Conservation (phyloP, 1,284 basidiomycete species). For the Trametes versicolor region DNA sequence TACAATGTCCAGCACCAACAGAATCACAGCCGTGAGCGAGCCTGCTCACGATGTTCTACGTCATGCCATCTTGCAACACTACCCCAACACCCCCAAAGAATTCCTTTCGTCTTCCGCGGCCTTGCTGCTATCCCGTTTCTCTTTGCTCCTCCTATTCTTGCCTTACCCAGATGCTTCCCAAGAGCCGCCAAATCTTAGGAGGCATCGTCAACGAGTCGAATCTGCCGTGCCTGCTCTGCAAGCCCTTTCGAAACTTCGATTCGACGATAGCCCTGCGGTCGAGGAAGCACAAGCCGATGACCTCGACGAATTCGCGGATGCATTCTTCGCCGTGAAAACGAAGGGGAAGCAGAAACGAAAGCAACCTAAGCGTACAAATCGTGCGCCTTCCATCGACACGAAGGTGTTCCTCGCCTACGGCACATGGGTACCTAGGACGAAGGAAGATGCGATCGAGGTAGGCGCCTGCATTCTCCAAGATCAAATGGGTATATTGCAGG, state of each 20-base stretch:
- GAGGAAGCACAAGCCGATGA: conserved; percentile 9
- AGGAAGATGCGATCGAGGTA: conserved; percentile 37
- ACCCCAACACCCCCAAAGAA: conserved; percentile 5
- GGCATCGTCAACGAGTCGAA: conserved; percentile 16
- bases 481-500: conserved; percentile 45
- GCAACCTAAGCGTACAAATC: conserved; percentile 17
- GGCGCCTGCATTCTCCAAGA: conserved; percentile 33
- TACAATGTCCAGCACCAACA: neutral
- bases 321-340: conserved; percentile 5
- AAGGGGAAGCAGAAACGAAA: conserved; percentile 15
- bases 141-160: conserved; percentile 7
- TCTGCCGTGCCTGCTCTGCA: conserved; percentile 23
- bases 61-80: neutral
- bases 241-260: conserved; percentile 15
- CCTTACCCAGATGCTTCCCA: conserved; percentile 6
- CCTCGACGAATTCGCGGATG: conserved; percentile 11
- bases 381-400: conserved; percentile 34
- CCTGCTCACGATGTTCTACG: neutral
- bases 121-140: neutral
- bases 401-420: conserved; percentile 42
- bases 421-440: conserved; percentile 39
- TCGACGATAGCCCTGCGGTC: conserved; percentile 5
- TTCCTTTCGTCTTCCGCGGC: conserved; percentile 9
- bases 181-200: neutral
- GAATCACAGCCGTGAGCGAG: conserved; percentile 1